Percentiles rank a stretch among this genome's conserved stretches.
phyloP scores from a whole-genome alignment of 2,329 filamentous ascomycete genomes.

The Microdochium paspali region DNA sequence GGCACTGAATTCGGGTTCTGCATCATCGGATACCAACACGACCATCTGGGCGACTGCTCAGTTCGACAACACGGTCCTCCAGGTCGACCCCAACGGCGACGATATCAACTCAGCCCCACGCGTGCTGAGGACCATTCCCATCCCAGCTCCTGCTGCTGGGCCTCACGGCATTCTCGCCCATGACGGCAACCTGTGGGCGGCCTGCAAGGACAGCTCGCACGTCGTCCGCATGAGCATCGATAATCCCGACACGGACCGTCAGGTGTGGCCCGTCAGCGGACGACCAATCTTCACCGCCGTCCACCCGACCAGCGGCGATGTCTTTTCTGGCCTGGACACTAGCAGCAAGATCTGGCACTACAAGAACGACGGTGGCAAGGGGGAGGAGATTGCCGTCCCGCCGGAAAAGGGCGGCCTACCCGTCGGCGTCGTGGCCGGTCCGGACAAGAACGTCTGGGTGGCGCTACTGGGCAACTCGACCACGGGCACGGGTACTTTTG shows the following conservation, averaged over 20 bases:
- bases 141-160: not conserved
- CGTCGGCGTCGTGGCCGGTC: not conserved
- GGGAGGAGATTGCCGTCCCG: not conserved
- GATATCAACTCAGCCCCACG: not conserved
- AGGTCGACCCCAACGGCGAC: not conserved
- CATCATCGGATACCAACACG: not conserved
- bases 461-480: not conserved
- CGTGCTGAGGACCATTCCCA: not conserved
- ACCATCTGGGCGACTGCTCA: not conserved
- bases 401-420: not conserved
- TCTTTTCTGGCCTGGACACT: not conserved
- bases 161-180: not conserved
- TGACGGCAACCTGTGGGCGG: not conserved
- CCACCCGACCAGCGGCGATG: not conserved
- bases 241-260: not conserved
- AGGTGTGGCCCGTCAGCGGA: not conserved
- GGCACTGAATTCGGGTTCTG: not conserved
- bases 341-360: slow-evolving; percentile 1
- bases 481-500: not conserved
- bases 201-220: slow-evolving; percentile 1
- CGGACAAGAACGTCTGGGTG: not conserved
- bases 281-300: not conserved
- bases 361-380: not conserved
- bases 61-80: not conserved
- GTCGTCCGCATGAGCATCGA: not conserved